phyloP scores from a whole-genome alignment of 345 rosid genomes.

The Pistacia vera region DNA sequence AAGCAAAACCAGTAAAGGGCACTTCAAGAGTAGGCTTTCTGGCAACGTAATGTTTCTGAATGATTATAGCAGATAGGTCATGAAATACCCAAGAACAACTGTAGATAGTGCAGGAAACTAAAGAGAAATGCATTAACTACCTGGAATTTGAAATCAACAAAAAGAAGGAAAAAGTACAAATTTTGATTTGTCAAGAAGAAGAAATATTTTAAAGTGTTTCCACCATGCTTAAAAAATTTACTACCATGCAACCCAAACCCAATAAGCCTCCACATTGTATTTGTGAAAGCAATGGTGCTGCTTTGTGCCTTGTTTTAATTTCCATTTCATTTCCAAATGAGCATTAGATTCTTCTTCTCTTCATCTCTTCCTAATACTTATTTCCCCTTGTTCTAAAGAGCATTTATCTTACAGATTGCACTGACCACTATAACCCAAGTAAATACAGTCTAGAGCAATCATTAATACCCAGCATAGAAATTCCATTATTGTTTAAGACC shows the following conservation, averaged over 20 bases:
- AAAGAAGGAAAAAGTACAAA: background rate
- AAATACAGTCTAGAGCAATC: background rate
- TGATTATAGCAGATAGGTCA: constrained; percentile 2
- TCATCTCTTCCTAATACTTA: background rate
- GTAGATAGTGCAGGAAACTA: no score
- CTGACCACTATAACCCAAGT: background rate
- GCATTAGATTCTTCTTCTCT: background rate
- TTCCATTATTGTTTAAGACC: background rate
- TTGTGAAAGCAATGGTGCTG: background rate
- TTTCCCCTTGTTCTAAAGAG: background rate
- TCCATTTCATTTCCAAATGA: background rate
- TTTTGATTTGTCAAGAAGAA: background rate
- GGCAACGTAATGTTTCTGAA: background rate
- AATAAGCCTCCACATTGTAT: background rate
- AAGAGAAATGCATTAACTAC: background rate
- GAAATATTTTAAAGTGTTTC: background rate
- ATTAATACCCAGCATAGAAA: background rate
- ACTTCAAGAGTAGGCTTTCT: background rate
- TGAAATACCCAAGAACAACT: background rate
- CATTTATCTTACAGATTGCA: constrained; percentile 9
- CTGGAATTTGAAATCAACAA: background rate
- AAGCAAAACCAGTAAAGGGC: background rate
- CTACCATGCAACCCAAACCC: background rate
- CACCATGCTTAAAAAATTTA: background rate
- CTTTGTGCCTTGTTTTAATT: background rate